phyloP scores from a whole-genome alignment of 2,329 filamentous ascomycete genomes.

The Elsinoe arachidis region DNA sequence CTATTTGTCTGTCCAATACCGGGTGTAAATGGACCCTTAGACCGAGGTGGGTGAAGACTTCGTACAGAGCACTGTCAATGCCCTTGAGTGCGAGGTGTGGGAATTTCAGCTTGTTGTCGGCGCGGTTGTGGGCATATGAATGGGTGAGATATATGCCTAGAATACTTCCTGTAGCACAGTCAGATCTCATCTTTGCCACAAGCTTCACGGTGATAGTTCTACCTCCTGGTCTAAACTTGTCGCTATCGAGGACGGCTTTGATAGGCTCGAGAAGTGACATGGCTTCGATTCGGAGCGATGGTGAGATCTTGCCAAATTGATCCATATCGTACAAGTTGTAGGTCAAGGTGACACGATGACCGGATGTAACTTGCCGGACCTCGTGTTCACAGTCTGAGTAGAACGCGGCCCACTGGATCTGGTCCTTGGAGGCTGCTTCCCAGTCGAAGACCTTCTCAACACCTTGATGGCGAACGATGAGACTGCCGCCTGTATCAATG shows the following conservation, averaged over 20 bases:
- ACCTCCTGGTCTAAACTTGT: too few relatives aligned
- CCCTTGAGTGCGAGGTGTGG: neutral
- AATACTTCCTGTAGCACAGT: neutral
- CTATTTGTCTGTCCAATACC: neutral
- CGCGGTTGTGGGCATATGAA: neutral
- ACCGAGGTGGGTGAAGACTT: neutral
- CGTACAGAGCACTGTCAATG: neutral
- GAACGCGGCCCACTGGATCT: slow-evolving; percentile 44
- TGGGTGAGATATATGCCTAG: neutral
- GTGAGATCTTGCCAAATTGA: neutral
- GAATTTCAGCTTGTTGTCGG: neutral
- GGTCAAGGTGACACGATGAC: slow-evolving; percentile 50
- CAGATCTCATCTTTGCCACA: too few relatives aligned
- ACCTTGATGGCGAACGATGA: neutral
- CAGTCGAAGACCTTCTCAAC: neutral
- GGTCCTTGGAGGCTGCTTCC: neutral
- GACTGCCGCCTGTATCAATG: neutral
- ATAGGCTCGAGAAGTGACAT: neutral
- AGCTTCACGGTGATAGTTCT: too few relatives aligned
- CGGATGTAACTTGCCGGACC: slow-evolving; percentile 40
- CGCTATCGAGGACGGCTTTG: neutral
- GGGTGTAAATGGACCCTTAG: neutral
- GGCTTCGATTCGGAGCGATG: neutral
- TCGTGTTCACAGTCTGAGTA: slow-evolving; percentile 48
- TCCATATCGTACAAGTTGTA: slow-evolving; percentile 38